Evolutionary conservation across 75 land plant species (phyloP).

Genomic region (Isoetes taiwanensis): DNA sequence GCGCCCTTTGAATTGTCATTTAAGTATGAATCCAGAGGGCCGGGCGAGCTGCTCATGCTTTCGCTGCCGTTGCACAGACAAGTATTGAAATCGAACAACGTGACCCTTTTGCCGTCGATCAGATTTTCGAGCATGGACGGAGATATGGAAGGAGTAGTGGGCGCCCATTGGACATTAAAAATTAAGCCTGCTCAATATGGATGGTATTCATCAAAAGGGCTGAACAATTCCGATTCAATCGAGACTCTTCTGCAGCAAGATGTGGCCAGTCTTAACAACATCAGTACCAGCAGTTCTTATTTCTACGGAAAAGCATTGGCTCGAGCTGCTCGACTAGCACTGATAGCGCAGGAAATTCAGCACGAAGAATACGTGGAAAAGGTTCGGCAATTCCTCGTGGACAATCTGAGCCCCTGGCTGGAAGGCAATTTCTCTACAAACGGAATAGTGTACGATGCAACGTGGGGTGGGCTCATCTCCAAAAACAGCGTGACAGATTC

Average conservation of each 20-base stretch:
- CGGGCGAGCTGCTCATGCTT: constrained; percentile 1
- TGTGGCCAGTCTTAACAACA: not conserved
- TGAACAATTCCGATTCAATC: not conserved
- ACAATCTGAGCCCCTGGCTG: not conserved
- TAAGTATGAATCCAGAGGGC: not conserved
- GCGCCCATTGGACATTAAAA: not conserved
- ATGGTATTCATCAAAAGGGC: not conserved
- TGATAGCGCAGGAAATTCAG: not conserved
- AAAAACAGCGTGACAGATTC: not conserved
- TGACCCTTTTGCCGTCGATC: not conserved
- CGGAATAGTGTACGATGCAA: not conserved
- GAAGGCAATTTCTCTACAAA: not conserved
- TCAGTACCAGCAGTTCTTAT: not conserved
- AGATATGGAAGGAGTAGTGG: constrained; percentile 1
- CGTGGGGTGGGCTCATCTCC: not conserved
- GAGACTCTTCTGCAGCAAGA: not conserved
- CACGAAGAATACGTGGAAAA: not conserved
- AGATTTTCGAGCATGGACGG: not conserved
- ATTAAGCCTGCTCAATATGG: not conserved
- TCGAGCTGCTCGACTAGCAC: not conserved
- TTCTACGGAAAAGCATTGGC: not conserved
- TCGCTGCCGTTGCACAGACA: not conserved
- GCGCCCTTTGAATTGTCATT: not conserved
- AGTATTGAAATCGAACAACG: not conserved
- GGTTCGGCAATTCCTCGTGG: not conserved